These are phyloP conservation scores for Ganoderma sinense DNA, from an alignment of 1,284 basidiomycete species.

Conservation along the genomic window DNA sequence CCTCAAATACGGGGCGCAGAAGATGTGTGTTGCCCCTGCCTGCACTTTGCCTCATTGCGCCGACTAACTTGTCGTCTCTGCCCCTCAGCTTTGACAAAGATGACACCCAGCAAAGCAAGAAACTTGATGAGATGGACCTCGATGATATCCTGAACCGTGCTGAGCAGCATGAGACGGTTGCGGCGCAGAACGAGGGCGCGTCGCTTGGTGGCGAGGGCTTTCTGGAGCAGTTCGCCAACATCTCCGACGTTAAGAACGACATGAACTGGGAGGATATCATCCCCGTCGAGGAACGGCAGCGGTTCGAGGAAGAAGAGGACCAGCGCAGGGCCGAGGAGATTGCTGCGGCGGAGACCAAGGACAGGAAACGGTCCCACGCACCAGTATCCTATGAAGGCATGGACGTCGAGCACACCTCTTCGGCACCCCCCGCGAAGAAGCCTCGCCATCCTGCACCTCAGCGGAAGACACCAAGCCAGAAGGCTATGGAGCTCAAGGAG, in stretches of 20 bases:
- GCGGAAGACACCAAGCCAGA: slow-evolving; percentile 88
- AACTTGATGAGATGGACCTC: slow-evolving; percentile 99
- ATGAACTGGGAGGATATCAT: slow-evolving; percentile 99
- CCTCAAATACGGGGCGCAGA: slow-evolving; percentile 98
- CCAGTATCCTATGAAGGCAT: slow-evolving; percentile 91
- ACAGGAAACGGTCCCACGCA: slow-evolving; percentile 86
- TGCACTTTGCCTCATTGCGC: slow-evolving; percentile 16
- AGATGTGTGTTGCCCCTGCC: slow-evolving; percentile 69
- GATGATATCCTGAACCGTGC: slow-evolving; percentile 98
- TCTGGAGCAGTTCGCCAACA: slow-evolving; percentile 93
- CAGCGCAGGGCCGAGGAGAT: slow-evolving; percentile 74
- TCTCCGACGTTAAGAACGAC: slow-evolving; percentile 98
- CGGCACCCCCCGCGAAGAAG: slow-evolving; percentile 73
- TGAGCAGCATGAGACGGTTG: slow-evolving; percentile 96
- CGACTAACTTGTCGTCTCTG: slow-evolving; percentile 19
- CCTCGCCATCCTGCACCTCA: slow-evolving; percentile 72
- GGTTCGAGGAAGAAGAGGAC: slow-evolving; percentile 86
- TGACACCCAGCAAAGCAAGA: slow-evolving; percentile 91
- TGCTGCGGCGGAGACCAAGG: slow-evolving; percentile 68
- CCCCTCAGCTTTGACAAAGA: slow-evolving; percentile 92
- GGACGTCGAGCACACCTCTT: slow-evolving; percentile 80
- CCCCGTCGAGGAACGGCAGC: slow-evolving; percentile 90
- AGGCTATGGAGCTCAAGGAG: slow-evolving; percentile 96
- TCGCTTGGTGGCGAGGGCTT: slow-evolving; percentile 98
- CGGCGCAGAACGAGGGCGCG: slow-evolving; percentile 77